A percentile compares a stretch with the other conserved stretches of the same genome.
Conservation (phyloP, 805 yeast species). For the Candida glaebosa region DNA sequence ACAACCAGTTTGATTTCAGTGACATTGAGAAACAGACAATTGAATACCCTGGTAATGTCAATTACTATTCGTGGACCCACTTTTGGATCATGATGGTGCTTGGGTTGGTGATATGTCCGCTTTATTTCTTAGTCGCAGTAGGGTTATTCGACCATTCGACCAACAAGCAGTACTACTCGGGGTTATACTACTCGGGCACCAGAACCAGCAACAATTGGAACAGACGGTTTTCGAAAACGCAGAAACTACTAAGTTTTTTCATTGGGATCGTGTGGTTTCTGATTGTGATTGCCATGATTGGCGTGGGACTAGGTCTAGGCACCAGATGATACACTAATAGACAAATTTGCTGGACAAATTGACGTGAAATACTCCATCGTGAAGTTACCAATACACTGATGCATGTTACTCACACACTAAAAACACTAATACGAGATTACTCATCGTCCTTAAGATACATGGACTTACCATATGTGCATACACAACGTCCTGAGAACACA, state of each 20-base stretch:
- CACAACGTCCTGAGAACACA: too few relatives aligned
- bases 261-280: conserved; percentile 33
- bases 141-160: conserved; percentile 34
- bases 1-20: not conserved
- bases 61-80: conserved; percentile 12
- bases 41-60: not conserved
- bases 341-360: conserved; percentile 3
- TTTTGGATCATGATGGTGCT: conserved; percentile 26
- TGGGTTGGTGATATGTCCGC: conserved; percentile 35
- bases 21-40: conserved; percentile 9
- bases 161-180: conserved; percentile 17
- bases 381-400: not conserved
- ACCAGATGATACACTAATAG: not conserved
- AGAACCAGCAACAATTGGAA: conserved; percentile 8
- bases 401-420: not conserved
- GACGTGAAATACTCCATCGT: not conserved
- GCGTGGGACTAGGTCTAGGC: conserved; percentile 35
- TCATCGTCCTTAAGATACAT: too few relatives aligned
- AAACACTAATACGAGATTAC: too few relatives aligned
- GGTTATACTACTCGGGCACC: conserved; percentile 12
- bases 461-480: too few relatives aligned
- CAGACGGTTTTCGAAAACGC: conserved; percentile 18
- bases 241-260: conserved; percentile 27
- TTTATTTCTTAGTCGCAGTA: conserved; percentile 31
- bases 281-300: conserved; percentile 36